Base-by-base conservation (phyloP, 1,284 basidiomycete genomes). In the Abortiporus biennis region DNA sequence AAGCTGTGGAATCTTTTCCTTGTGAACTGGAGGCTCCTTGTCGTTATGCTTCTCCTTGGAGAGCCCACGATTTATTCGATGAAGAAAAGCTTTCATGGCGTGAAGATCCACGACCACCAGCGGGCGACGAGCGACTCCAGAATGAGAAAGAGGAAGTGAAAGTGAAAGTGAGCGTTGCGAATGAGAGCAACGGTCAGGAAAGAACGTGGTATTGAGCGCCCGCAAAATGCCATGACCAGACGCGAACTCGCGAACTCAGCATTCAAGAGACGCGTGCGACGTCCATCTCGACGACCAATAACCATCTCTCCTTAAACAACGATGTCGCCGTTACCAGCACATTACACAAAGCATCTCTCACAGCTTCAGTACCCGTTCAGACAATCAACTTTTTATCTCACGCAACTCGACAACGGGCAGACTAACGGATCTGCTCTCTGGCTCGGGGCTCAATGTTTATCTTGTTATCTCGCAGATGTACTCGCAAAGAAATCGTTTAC, bases 401-500 rank as follows among this genome's bases (percentile, higher is more conserved):
- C 59, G 1, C 85, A 87, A 63, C 66, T 59, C 45, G 67, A 78
- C 60, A 69, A 82, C 54, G 78, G 79, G 19, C 55, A 61, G 6
- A 78, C 82, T 31, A 92, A 88, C 48, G 92, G 91, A 15, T 90
- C 88, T n/a, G 80, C 87, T 1, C 76, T 94, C 43, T 94, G 92
- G 92, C 78, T 92, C 43, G 80, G 81, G 31, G 85, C 78, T 0
- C 90, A 92, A 61, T 74, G 83, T 52, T 72, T 92, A 27, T 72
- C 84, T 6, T 58, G 71, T 36, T 88, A 79, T 56, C 69, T 90
- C n/a, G 61, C 68, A 15, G 57, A 64, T 27, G 49, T 59, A 29
- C 27, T 9, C n/a, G 27, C 27, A 29, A 29, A 29, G n/a, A 29
- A 29, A 29, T 29, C 27, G n/a, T n/a, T n/a, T n/a, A n/a, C n/a